Percentiles rank a stretch among this genome's conserved stretches.
These are phyloP conservation scores for Neonectria punicea DNA, from an alignment of 2,329 filamentous ascomycete genomes.

Conservation along the genomic window DNA sequence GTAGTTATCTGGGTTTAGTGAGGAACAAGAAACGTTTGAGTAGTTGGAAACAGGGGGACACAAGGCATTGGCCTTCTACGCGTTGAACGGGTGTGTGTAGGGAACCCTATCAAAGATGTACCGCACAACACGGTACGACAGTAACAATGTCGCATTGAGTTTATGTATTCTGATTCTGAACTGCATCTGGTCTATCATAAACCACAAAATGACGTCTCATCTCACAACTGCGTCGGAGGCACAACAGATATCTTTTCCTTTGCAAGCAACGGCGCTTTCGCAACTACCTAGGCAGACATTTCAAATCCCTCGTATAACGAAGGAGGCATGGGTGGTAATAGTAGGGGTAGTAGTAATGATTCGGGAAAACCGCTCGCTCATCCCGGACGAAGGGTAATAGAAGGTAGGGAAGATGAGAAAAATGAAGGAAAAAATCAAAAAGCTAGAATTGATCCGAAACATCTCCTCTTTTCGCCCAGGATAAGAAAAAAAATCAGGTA, in stretches of 20 bases:
- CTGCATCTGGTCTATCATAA: not conserved
- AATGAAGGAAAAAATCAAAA: constrained; percentile 18
- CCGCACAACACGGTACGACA: not conserved
- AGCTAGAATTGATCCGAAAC: constrained; percentile 18
- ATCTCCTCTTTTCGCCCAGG: constrained; percentile 31
- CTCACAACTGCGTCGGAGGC: constrained; percentile 1
- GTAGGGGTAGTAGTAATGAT: constrained; percentile 7
- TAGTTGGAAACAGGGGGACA: not conserved
- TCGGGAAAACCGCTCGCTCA: constrained; percentile 3
- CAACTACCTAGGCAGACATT: constrained; percentile 27
- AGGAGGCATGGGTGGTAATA: constrained; percentile 8
- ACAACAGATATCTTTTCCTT: constrained; percentile 17
- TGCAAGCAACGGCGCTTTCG: constrained; percentile 19
- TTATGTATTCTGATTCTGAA: not conserved
- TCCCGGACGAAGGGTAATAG: constrained; percentile 20
- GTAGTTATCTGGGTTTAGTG: not conserved
- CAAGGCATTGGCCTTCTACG: not conserved
- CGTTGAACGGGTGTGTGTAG: not conserved
- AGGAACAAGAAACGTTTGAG: not conserved
- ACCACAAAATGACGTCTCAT: not conserved
- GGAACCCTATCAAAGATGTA: not conserved
- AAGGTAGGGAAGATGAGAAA: constrained; percentile 13
- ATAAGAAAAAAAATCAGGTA: constrained; percentile 23
- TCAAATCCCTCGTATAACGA: constrained; percentile 15
- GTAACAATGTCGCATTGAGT: not conserved